phyloP scores from a whole-genome alignment of 306 rosid genomes.

The Cucumis cinereus region DNA sequence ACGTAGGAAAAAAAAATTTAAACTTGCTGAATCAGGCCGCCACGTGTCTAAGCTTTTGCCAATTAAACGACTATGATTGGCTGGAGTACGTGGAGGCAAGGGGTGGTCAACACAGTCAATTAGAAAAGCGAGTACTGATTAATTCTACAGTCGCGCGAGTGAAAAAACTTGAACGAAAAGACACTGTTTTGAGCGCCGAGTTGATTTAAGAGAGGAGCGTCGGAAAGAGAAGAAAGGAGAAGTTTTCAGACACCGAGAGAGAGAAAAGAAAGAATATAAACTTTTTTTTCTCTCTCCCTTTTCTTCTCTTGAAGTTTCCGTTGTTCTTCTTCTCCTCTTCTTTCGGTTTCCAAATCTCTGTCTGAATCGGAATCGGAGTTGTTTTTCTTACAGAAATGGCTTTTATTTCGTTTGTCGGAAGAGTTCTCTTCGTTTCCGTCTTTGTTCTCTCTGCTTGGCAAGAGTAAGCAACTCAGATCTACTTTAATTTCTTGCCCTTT shows the following conservation, averaged over 20 bases:
- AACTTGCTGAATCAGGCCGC: neutral
- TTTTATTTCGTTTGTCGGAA: constrained; percentile 41
- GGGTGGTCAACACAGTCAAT: neutral
- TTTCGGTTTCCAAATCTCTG: neutral
- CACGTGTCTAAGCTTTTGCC: neutral
- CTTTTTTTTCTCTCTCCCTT: too few relatives aligned
- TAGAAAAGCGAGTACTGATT: neutral
- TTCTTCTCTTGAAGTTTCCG: neutral
- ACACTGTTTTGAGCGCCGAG: neutral
- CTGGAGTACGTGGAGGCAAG: neutral
- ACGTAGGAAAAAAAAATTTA: too few relatives aligned
- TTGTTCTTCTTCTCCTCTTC: neutral
- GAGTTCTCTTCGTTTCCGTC: constrained; percentile 47
- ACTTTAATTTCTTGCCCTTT: neutral
- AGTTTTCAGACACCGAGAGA: neutral
- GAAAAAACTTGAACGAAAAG: neutral
- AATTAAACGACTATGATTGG: constrained; percentile 1
- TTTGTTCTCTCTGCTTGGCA: constrained; percentile 53
- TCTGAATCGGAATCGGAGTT: neutral
- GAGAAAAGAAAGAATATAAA: neutral
- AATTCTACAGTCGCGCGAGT: neutral
- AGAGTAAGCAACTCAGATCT: constrained; percentile 44
- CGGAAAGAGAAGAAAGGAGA: neutral
- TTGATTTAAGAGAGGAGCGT: constrained; percentile 2
- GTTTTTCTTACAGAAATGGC: constrained; percentile 28